A percentile compares a stretch with the other conserved stretches of the same genome.
Evolutionary conservation across 495 filamentous ascomycete species (phyloP).

Genomic region (Usnea hakonensis): DNA sequence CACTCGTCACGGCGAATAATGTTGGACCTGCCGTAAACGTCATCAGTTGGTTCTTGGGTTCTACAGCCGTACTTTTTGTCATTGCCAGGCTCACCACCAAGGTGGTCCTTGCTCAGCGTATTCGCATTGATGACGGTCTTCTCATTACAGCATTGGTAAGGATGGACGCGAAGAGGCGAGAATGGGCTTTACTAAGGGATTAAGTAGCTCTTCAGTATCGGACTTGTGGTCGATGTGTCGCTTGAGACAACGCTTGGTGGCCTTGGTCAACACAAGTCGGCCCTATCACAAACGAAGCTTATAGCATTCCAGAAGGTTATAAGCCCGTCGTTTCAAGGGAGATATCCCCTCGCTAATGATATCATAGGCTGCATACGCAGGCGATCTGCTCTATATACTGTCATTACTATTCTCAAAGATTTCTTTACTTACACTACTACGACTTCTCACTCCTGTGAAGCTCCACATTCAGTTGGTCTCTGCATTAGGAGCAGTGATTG

Average conservation of each 20-base stretch:
- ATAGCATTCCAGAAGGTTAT: conserved; percentile 13
- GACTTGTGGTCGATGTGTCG: conserved; percentile 16
- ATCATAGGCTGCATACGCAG: conserved; percentile 10
- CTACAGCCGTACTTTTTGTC: conserved; percentile 15
- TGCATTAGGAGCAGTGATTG: conserved; percentile 32
- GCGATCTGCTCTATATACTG: conserved; percentile 16
- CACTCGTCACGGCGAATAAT: conserved; percentile 6
- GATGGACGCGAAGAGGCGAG: neutral
- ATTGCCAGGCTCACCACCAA: conserved; percentile 12
- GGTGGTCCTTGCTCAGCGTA: conserved; percentile 10
- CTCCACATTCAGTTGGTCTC: conserved; percentile 28
- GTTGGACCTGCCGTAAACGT: conserved; percentile 19
- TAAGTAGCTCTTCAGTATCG: conserved; percentile 12
- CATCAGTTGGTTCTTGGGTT: conserved; percentile 17
- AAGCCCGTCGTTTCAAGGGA: too few relatives aligned
- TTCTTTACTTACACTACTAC: conserved; percentile 32
- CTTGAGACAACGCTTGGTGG: conserved; percentile 10
- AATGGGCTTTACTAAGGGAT: neutral
- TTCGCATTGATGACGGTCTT: conserved; percentile 13
- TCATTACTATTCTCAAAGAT: conserved; percentile 15
- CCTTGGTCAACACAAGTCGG: conserved; percentile 11
- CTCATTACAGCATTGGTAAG: conserved; percentile 14
- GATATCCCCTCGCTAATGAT: neutral
- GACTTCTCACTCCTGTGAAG: conserved; percentile 35
- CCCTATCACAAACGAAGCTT: conserved; percentile 6